phyloP scores from a whole-genome alignment of 2,329 filamentous ascomycete species.

The Incumbomyces delicatus region DNA sequence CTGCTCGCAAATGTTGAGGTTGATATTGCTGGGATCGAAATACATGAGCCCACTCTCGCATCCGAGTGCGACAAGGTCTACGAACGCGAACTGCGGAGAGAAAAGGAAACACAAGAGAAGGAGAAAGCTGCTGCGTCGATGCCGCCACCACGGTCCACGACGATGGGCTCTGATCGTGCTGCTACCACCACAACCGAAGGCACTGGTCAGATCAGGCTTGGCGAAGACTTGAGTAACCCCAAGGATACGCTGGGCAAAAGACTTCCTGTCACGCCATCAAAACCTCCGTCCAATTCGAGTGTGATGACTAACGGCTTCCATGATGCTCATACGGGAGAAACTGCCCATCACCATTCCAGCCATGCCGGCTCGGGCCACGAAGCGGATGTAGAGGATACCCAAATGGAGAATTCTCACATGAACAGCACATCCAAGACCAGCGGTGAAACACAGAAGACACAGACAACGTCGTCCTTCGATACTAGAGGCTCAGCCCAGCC shows the following conservation, averaged over 20 bases:
- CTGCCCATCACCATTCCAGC: slow-evolving; percentile 28
- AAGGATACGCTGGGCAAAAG: slow-evolving; percentile 34
- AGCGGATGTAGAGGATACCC: slow-evolving; percentile 45
- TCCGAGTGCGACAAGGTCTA: slow-evolving; percentile 75
- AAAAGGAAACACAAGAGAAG: slow-evolving; percentile 54
- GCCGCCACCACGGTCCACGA: slow-evolving; percentile 39
- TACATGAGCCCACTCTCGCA: slow-evolving; percentile 51
- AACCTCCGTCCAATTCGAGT: slow-evolving; percentile 36
- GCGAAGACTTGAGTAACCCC: slow-evolving; percentile 38
- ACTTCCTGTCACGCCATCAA: slow-evolving; percentile 47
- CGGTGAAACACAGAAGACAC: slow-evolving; percentile 35
- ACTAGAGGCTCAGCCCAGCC: slow-evolving; percentile 37
- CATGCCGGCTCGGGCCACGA: slow-evolving; percentile 19
- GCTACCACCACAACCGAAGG: slow-evolving; percentile 19
- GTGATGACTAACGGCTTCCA: slow-evolving; percentile 16
- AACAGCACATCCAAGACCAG: slow-evolving; percentile 38
- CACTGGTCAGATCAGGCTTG: slow-evolving; percentile 48
- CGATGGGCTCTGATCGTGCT: slow-evolving; percentile 43
- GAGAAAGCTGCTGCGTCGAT: slow-evolving; percentile 35
- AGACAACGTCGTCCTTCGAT: slow-evolving; percentile 42
- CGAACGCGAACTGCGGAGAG: slow-evolving; percentile 58
- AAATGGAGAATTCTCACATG: slow-evolving; percentile 50
- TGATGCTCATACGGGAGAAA: slow-evolving; percentile 36
- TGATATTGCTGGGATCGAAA: slow-evolving; percentile 69
- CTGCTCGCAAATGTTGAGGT: slow-evolving; percentile 89